Conservation (phyloP, 1,284 basidiomycete species). For the Cutaneotrichosporon mucoides region DNA sequence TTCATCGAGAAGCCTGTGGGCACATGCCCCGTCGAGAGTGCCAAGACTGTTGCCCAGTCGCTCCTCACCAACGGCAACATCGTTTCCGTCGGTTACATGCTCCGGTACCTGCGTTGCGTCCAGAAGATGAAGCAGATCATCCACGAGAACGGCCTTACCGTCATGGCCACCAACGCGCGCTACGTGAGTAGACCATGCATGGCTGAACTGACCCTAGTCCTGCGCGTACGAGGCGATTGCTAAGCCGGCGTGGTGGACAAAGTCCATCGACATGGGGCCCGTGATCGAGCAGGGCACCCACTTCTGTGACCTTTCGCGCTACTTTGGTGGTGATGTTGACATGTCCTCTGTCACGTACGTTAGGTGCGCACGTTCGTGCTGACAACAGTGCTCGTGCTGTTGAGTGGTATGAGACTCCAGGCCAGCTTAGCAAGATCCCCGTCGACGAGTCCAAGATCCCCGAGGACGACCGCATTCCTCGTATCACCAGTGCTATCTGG, state of each 20-base stretch:
- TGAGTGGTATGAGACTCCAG: conserved; percentile 87
- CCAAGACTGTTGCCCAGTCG: conserved; percentile 61
- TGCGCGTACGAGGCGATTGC: conserved; percentile 61
- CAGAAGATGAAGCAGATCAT: conserved; percentile 98
- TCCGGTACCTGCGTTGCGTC: conserved; percentile 90
- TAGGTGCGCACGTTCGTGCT: no score
- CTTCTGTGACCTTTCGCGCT: conserved; percentile 67
- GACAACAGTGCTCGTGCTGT: conserved; percentile 65
- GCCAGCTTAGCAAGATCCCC: conserved; percentile 71
- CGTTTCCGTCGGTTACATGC: conserved; percentile 88
- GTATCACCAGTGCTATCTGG: conserved; percentile 48
- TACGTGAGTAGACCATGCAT: conserved; percentile 52
- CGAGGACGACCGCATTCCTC: conserved; percentile 47
- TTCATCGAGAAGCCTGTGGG: conserved; percentile 94
- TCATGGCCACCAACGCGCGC: conserved; percentile 93
- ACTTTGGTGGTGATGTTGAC: conserved; percentile 97
- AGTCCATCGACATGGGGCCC: conserved; percentile 72
- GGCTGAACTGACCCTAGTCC: conserved; percentile 13
- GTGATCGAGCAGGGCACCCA: conserved; percentile 95
- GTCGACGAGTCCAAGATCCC: conserved; percentile 49
- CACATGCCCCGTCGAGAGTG: conserved; percentile 63
- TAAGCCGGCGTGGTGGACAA: conserved; percentile 98
- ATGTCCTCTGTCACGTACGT: conserved; percentile 52
- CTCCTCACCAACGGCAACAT: conserved; percentile 68
- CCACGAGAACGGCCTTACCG: conserved; percentile 85